Percentiles rank a stretch among this genome's conserved stretches.
Evolutionary conservation across 305 asterid genomes (phyloP).

Genomic region (Monarda citriodora): DNA sequence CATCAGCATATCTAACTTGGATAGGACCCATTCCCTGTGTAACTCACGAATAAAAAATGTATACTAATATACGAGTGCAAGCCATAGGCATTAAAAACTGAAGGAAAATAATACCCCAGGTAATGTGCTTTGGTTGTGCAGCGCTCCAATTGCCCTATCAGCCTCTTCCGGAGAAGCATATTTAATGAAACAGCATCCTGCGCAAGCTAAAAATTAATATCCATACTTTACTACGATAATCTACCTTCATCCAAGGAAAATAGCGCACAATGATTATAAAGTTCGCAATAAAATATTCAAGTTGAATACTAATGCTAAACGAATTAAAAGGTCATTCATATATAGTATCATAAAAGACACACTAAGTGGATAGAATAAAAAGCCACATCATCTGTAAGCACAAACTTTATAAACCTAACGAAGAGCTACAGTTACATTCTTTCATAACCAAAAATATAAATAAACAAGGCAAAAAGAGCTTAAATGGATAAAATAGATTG

Average conservation of each 20-base stretch:
- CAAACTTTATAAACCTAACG: constrained; percentile 1
- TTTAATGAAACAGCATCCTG: constrained; percentile 99
- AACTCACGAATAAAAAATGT: constrained; percentile 21
- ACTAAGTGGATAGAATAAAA: constrained; percentile 14
- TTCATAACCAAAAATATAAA: constrained; percentile 13
- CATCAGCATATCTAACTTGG: constrained; percentile 99
- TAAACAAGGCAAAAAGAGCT: constrained; percentile 12
- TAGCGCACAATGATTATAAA: constrained; percentile 16
- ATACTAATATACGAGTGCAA: constrained; percentile 13
- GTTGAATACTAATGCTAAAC: constrained; percentile 9
- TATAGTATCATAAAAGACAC: constrained; percentile 17
- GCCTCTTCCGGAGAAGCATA: constrained; percentile 95
- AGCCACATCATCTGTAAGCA: constrained; percentile 6
- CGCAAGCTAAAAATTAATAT: constrained; percentile 50
- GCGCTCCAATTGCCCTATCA: constrained; percentile 89
- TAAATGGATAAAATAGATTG: constrained; percentile 9
- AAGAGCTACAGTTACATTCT: constrained; percentile 18
- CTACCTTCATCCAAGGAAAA: constrained; percentile 26
- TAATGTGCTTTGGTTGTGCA: constrained; percentile 84
- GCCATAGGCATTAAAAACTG: constrained; percentile 16
- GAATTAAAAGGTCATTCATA: background rate
- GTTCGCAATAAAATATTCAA: constrained; percentile 9
- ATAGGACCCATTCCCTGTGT: constrained; percentile 90
- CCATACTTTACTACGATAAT: constrained; percentile 40
- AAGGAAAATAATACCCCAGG: constrained; percentile 78